A percentile compares a stretch with the other conserved stretches of the same genome.
phyloP scores from a whole-genome alignment of 2,329 filamentous ascomycete species.

The Ascosphaera acerosa region DNA sequence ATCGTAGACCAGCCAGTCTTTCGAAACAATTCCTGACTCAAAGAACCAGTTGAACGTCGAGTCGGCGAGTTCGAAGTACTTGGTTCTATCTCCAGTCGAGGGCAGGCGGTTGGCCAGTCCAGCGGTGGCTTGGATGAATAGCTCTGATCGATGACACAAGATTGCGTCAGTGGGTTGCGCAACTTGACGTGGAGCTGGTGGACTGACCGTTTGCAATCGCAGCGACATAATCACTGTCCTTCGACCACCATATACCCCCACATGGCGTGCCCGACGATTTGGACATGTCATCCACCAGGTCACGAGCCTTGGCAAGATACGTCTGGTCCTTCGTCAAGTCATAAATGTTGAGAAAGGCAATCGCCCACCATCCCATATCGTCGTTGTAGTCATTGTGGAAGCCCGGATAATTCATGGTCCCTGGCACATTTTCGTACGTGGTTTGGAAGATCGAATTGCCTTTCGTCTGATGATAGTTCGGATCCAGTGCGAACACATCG shows the following conservation, averaged over 20 bases:
- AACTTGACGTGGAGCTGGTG: too few relatives aligned
- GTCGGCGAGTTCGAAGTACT: too few relatives aligned
- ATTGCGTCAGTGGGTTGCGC: too few relatives aligned
- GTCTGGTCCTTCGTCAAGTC: conserved; percentile 22
- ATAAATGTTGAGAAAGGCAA: conserved; percentile 30
- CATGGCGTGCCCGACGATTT: conserved; percentile 18
- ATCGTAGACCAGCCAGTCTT: conserved; percentile 24
- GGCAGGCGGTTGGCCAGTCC: conserved; percentile 27
- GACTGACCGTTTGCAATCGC: conserved; percentile 33
- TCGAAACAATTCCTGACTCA: too few relatives aligned
- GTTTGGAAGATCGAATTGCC: not conserved
- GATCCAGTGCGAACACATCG: not conserved
- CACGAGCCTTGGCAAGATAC: conserved; percentile 23
- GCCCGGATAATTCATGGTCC: too few relatives aligned
- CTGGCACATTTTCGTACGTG: too few relatives aligned
- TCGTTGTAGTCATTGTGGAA: conserved; percentile 25
- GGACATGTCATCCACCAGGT: conserved; percentile 24
- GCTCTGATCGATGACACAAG: too few relatives aligned
- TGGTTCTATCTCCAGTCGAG: too few relatives aligned
- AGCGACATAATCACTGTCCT: conserved; percentile 21
- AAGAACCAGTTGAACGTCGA: too few relatives aligned
- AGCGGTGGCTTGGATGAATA: conserved; percentile 29
- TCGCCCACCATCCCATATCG: conserved; percentile 28
- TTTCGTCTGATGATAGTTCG: not conserved
- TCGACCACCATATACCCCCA: conserved; percentile 25